Evolutionary conservation across 2,329 filamentous ascomycete genomes (phyloP), one percentile per base, ranked within the genome.

Genomic region (Hirsutella minnesotensis): DNA sequence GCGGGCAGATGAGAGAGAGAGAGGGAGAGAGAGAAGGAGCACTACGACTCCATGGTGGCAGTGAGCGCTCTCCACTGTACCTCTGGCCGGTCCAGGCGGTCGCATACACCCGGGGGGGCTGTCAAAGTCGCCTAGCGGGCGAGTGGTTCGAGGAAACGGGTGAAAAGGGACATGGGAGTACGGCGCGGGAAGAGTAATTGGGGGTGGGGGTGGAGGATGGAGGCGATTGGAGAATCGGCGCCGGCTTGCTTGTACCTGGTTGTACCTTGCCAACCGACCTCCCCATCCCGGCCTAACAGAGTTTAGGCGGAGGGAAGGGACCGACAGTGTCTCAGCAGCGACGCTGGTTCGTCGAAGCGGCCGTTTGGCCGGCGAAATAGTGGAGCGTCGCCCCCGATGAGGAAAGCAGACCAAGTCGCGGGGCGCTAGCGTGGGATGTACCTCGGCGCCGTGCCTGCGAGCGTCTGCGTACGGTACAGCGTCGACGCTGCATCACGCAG

Each of bases 351-450:
- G 60, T 58, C 60, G 54, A 60, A 57, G 63, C 71, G 72, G 72
- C 70, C 68, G 59, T 72, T 69, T 74, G 60, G 63, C 70, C 72
- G 72, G 72, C 69, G 61, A 66, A 73, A 75, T 72, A 71, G 72
- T 75, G 71, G 71, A 66, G 68, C 35, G 40, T 12, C 7, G 24
- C 7, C 24, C 24, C 24, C 7, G 24, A 12, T 7, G 24, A 12
- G 12, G 7, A 27, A 12, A 12, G 7, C 7, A 27, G 24, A 27
- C 24, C 24, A 27, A 27, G 24, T 27, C 24, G 7, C 12, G 24
- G 24, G 24, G 24, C 24, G 24, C 24, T 27, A 27, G 24, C 24
- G 12, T 27, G 7, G 12, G 7, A 27, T 27, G 24, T 27, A 27
- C 24, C 24, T 27, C 7, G 7, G 7, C 24, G 7, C 24, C 24